Base-by-base conservation (phyloP, 768 basidiomycete species). In the Trametes coccinea region DNA sequence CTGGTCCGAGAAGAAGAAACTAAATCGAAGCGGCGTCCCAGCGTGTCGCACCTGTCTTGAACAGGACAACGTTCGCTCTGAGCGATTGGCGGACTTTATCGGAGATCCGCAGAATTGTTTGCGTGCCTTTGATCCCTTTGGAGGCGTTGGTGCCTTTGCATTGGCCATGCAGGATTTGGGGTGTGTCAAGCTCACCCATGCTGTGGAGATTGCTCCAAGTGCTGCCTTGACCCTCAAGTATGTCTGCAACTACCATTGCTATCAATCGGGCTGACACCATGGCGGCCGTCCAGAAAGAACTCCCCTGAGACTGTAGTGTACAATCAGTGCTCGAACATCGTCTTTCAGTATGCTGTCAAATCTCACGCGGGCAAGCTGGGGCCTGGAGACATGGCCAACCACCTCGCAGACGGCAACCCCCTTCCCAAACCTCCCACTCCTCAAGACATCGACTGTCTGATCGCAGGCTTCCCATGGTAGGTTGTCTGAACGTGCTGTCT, bases 401-500 rank as follows among this genome's bases (percentile, higher is more conserved):
- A 79, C 29, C 76, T 82, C 45, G 72, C 74, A 8, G 73, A 73
- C 8, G 67, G 58, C 2, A 17, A 33, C 2, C 68, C 67, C 1
- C 63, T 87, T 11, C 82, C 83, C 2, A 67, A 68, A 3, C 82
- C 80, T 10, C 83, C 84, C 3, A 73, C 73, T 44, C 80, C 80
- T 6, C 82, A 78, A 5, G 79, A 84, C 3, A 81, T 89, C 55
- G 82, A 91, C 53, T 79, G 85, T 31, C 77, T 93, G 13, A 73
- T 82, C 11, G 81, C 85, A 16, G 92, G 92, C 0, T 89, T 93
- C 64, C 92, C 92, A 39, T 93, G 92, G 90, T 87, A 65, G 41
- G 70, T 60, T 34, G 13, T 46, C 30, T 37, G 31, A 55, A 13
- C 22, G 14, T 47, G 41, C 27, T 33, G 13, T 33, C 30, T 4